Percentiles rank a stretch among this genome's conserved stretches.
phyloP scores from a whole-genome alignment of 2,329 filamentous ascomycete species.

The Claviceps cyperi region DNA sequence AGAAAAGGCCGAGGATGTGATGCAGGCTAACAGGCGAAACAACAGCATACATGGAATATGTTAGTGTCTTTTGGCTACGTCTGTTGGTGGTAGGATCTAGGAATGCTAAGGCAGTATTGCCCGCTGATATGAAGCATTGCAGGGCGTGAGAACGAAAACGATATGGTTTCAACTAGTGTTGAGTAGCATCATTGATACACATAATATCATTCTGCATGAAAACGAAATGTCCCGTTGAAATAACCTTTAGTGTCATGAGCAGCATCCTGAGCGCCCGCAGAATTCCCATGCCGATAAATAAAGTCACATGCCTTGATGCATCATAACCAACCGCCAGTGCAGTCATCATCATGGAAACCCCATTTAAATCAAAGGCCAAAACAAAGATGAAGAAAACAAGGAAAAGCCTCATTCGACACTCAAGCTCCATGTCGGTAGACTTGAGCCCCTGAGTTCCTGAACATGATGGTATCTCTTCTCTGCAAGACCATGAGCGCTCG shows the following conservation, averaged over 20 bases:
- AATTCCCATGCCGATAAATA: background rate
- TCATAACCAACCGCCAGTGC: background rate
- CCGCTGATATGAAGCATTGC: too few relatives aligned
- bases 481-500: conserved; percentile 76
- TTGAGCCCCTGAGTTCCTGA: conserved; percentile 61
- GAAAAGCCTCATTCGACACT: conserved; percentile 3
- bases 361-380: background rate
- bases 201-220: background rate
- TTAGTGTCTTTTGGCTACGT: too few relatives aligned
- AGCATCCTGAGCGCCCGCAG: background rate
- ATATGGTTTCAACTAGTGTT: too few relatives aligned
- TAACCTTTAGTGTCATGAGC: background rate
- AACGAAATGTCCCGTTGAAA: background rate
- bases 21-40: too few relatives aligned
- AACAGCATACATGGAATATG: too few relatives aligned
- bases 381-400: background rate
- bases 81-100: too few relatives aligned
- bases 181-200: too few relatives aligned
- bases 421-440: conserved; percentile 60
- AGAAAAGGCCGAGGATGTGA: too few relatives aligned
- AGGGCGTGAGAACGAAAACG: too few relatives aligned
- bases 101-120: too few relatives aligned
- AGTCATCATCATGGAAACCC: background rate
- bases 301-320: background rate
- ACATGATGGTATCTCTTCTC: conserved; percentile 72